phyloP scores from a whole-genome alignment of 2,329 filamentous ascomycete species.

The Diaporthe vaccinii region DNA sequence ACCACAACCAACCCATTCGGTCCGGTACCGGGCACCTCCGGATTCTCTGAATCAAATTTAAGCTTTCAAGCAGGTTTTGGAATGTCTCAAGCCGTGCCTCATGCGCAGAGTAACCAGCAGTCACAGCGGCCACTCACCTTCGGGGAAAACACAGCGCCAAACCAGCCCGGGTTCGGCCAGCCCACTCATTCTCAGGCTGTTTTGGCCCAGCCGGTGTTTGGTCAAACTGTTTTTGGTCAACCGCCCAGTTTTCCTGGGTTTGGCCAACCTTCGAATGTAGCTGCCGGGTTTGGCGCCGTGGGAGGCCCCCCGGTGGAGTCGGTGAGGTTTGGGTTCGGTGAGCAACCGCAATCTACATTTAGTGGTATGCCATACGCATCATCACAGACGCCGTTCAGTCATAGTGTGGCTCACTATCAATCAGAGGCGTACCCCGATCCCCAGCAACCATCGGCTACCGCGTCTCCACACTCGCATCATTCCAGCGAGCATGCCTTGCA shows the following conservation, averaged over 20 bases:
- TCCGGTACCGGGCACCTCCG: background rate
- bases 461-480: constrained; percentile 14
- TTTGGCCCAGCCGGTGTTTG: constrained; percentile 23
- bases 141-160: constrained; percentile 11
- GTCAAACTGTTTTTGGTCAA: background rate
- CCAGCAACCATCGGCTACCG: constrained; percentile 20
- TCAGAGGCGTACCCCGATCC: constrained; percentile 32
- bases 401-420: constrained; percentile 19
- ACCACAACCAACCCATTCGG: constrained; percentile 9
- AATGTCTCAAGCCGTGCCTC: background rate
- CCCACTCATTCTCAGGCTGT: background rate
- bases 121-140: constrained; percentile 1
- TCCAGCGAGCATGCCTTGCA: constrained; percentile 43
- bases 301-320: constrained; percentile 20
- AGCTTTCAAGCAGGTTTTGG: constrained; percentile 11
- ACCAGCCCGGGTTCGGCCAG: constrained; percentile 17
- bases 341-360: constrained; percentile 29
- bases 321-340: constrained; percentile 39
- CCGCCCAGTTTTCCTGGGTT: background rate
- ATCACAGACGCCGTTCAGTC: background rate
- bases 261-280: constrained; percentile 1
- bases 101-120: background rate
- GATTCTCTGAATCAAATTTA: background rate
- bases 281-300: constrained; percentile 25
- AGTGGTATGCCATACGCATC: constrained; percentile 23